Percentiles rank a stretch among this genome's conserved stretches.
Conservation (phyloP, 2,329 filamentous ascomycete genomes). For the Paraconiothyrium brasiliense region DNA sequence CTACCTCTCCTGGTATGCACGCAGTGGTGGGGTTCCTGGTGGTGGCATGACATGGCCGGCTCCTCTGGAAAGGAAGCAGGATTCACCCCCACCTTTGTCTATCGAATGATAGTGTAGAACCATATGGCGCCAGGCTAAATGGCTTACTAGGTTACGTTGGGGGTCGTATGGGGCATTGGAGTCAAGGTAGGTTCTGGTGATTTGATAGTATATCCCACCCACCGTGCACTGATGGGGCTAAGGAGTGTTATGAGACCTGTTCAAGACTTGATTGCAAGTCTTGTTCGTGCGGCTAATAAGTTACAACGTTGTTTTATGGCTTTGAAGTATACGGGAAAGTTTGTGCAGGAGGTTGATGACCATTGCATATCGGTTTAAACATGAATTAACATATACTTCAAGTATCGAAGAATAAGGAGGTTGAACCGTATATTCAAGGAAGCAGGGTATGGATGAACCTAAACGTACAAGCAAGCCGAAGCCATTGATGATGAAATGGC, state of each 20-base stretch:
- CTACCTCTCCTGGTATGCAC: constrained; percentile 3
- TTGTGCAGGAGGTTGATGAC: neutral
- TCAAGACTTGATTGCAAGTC: neutral
- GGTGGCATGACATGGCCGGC: neutral
- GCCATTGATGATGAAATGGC: neutral
- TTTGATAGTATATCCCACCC: neutral
- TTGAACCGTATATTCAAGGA: neutral
- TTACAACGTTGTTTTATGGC: neutral
- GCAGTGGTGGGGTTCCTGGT: constrained; percentile 10
- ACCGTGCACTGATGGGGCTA: neutral
- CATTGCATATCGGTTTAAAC: too few species aligned
- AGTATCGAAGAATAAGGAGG: neutral
- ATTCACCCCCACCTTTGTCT: constrained; percentile 16
- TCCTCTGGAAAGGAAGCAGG: neutral
- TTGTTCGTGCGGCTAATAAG: neutral
- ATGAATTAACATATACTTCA: neutral
- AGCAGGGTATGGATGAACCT: neutral
- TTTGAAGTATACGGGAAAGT: neutral
- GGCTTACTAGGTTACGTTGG: neutral
- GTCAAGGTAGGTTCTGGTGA: neutral
- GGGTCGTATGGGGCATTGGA: neutral
- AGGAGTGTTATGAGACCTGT: neutral
- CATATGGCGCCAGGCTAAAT: neutral
- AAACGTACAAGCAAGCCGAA: neutral
- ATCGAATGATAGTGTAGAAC: neutral